These are phyloP conservation scores for Cutaneotrichosporon dermatis DNA, from an alignment of 1,284 basidiomycete genomes.

Conservation along the genomic window DNA sequence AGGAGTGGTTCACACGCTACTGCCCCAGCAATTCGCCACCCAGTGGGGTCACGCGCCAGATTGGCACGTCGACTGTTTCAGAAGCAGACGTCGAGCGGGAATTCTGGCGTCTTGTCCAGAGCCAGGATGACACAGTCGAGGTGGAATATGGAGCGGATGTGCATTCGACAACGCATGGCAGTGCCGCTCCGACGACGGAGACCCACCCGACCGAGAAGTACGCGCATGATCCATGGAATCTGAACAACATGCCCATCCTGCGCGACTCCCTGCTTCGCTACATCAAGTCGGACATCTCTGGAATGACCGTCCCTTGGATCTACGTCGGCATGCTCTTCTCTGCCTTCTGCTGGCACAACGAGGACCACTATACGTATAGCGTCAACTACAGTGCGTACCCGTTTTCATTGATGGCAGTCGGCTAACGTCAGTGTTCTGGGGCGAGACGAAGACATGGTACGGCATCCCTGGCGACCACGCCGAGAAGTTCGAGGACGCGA, in stretches of 20 bases:
- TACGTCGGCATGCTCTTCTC: conserved; percentile 99
- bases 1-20: conserved; percentile 81
- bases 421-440: conserved; percentile 80
- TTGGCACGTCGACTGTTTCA: conserved; percentile 65
- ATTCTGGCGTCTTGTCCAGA: conserved; percentile 95
- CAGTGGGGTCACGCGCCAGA: conserved; percentile 33
- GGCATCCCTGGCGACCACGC: conserved; percentile 92
- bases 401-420: conserved; percentile 9
- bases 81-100: conserved; percentile 91
- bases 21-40: conserved; percentile 49
- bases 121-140: conserved; percentile 84
- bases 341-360: conserved; percentile 99
- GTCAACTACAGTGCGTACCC: conserved; percentile 79
- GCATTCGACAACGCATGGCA: conserved; percentile 95
- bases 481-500: conserved; percentile 92
- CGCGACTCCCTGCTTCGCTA: conserved; percentile 69
- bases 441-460: conserved; percentile 99
- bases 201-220: conserved; percentile 83
- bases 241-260: conserved; percentile 93
- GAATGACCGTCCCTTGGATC: conserved; percentile 99
- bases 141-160: conserved; percentile 99
- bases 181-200: conserved; percentile 91
- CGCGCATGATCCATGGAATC: conserved; percentile 90
- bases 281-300: conserved; percentile 98
- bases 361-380: conserved; percentile 98